phyloP scores from a whole-genome alignment of 2,329 filamentous ascomycete species.

The Stachybotrys chlorohalonatus region DNA sequence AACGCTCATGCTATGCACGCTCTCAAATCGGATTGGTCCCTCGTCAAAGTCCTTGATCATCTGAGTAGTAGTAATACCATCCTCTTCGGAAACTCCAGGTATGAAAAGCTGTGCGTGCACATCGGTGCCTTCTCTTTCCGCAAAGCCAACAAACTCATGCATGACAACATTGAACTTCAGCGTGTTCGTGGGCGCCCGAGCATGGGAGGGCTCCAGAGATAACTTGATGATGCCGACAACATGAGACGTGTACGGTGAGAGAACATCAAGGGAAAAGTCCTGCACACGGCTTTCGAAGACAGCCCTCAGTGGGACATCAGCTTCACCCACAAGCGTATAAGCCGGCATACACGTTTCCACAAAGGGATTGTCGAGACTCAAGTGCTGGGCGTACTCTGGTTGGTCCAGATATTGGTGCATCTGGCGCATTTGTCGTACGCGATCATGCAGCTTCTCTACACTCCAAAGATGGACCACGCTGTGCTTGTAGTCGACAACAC shows the following conservation, averaged over 20 bases:
- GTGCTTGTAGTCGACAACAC: conserved; percentile 85
- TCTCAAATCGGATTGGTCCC: conserved; percentile 85
- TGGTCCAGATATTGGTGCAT: conserved; percentile 95
- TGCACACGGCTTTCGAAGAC: conserved; percentile 94
- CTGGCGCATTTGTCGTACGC: conserved; percentile 87
- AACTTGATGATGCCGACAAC: conserved; percentile 85
- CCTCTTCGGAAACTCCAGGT: conserved; percentile 79
- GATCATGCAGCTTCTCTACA: conserved; percentile 78
- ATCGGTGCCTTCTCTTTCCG: conserved; percentile 89
- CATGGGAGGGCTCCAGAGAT: conserved; percentile 86
- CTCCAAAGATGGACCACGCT: conserved; percentile 89
- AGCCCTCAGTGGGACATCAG: conserved; percentile 81
- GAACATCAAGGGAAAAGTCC: conserved; percentile 83
- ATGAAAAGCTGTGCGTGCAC: conserved; percentile 97
- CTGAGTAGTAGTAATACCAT: conserved; percentile 87
- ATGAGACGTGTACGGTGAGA: conserved; percentile 85
- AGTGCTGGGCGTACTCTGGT: conserved; percentile 88
- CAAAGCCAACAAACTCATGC: conserved; percentile 90
- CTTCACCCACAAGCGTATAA: conserved; percentile 87
- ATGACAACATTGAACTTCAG: conserved; percentile 98
- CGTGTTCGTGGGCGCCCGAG: conserved; percentile 82
- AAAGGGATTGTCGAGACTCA: conserved; percentile 89
- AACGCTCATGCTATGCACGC: conserved; percentile 95
- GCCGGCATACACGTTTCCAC: conserved; percentile 83
- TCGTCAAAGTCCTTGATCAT: conserved; percentile 94